These are phyloP conservation scores for Stachybotrys elegans DNA, from an alignment of 2,329 filamentous ascomycete species.

Conservation along the genomic window DNA sequence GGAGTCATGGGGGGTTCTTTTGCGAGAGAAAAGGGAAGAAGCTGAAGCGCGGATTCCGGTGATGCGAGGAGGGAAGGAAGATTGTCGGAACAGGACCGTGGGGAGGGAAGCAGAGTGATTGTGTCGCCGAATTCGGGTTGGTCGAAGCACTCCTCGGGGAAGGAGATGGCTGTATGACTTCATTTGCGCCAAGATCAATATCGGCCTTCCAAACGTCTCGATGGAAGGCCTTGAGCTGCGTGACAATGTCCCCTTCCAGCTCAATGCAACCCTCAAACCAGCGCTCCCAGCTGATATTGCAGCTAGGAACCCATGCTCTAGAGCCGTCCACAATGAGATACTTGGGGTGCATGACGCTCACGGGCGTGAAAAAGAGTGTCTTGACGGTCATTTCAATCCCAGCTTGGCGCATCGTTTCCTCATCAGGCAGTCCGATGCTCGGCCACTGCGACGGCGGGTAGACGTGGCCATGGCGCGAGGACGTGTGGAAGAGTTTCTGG, in stretches of 20 bases:
- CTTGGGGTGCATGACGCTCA: conserved; percentile 87
- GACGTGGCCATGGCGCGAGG: conserved; percentile 54
- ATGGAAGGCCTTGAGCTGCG: conserved; percentile 63
- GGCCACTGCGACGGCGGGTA: conserved; percentile 59
- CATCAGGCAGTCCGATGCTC: conserved; percentile 58
- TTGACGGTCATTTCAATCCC: conserved; percentile 68
- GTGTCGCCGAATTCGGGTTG: conserved; percentile 26
- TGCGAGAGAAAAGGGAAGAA: conserved; percentile 50
- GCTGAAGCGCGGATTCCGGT: conserved; percentile 60
- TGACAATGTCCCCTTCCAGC: conserved; percentile 57
- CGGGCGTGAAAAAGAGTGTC: conserved; percentile 72
- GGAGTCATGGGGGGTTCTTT: conserved; percentile 56
- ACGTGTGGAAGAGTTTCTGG: conserved; percentile 71
- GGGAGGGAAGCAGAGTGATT: conserved; percentile 19
- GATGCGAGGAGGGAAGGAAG: conserved; percentile 70
- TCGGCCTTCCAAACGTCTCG: conserved; percentile 53
- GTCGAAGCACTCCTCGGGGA: conserved; percentile 5
- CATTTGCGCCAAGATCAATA: background rate
- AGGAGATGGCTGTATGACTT: background rate
- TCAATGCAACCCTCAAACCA: conserved; percentile 79
- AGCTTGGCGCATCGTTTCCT: conserved; percentile 42
- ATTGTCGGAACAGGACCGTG: conserved; percentile 43
- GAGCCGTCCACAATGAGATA: conserved; percentile 69
- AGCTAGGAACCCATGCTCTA: conserved; percentile 67
- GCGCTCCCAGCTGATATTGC: conserved; percentile 82